Base-by-base conservation (phyloP, 805 yeast genomes). In the Nakazawaea ishiwadae region DNA sequence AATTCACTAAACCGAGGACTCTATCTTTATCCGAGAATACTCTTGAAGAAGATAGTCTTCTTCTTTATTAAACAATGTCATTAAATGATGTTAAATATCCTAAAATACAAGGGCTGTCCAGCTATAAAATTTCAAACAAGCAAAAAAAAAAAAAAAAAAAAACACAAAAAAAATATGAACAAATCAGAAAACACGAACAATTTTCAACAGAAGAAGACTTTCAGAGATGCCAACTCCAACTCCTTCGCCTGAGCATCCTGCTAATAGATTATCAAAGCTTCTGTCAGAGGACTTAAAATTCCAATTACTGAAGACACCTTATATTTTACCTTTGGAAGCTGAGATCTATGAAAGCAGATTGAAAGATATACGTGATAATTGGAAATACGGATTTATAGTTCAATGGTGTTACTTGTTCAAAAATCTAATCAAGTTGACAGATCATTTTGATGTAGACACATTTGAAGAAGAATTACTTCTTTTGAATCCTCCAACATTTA, bases 401-500 rank as follows among this genome's bases (percentile, higher is more conserved):
- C 77, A 79, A 55, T 80, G 86, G 86, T 54, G 79, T 20, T 69
- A 68, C 46, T 62, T 69, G 35, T 70, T 73, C 54, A 70, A 79
- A 41, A 78, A 77, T 18, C 65, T 68, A 37, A 55, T 79, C 27
- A 74, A 67, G 48, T 55, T 81, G 40, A 62, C 63, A 10, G 84
- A 79, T 40, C 65, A 65, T 10, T 75, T 80, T 48, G 82, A 79
- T 50, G 70, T 72, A 6, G 81, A 78, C 44, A 60, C 72, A 15
- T 69, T 80, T 45, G 88, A 81, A 51, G 79, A 79, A 50, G 88
- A 81, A 49, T 59, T 81, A 11, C 60, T 78, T 19, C 72, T 71
- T 12, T 47, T 69, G 17, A 56, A 57, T 17, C 75, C 72, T 12
- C 58, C 62, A 1, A 56, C 66, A 35, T 60, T 78, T 39, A 51